A percentile compares a stretch with the other conserved stretches of the same genome.
phyloP scores from a whole-genome alignment of 768 basidiomycete genomes.

The Amanita muscaria region DNA sequence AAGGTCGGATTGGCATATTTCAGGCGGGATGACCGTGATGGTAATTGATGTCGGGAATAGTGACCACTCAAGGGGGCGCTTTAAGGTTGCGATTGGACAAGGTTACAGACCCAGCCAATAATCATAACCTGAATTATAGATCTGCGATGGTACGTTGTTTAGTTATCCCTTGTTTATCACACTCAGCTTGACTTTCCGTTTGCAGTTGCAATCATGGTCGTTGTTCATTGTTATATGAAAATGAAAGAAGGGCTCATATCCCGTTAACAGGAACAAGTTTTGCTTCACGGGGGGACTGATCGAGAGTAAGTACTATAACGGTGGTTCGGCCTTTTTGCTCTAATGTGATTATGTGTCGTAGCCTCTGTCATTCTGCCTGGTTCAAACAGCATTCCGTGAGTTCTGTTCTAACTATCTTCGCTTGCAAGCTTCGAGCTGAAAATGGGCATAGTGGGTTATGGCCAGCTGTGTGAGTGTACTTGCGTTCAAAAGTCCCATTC shows the following conservation, averaged over 20 bases:
- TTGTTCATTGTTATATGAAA: no score
- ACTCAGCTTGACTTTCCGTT: not conserved
- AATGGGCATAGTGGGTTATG: conserved; percentile 22
- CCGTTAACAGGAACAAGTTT: conserved; percentile 32
- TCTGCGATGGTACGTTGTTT: conserved; percentile 29
- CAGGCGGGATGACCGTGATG: no score
- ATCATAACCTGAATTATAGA: conserved; percentile 59
- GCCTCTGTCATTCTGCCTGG: conserved; percentile 23
- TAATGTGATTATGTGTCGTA: conserved; percentile 2
- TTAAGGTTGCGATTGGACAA: conserved; percentile 58
- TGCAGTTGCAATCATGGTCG: conserved; percentile 25
- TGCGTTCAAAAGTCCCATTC: no score
- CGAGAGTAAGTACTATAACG: conserved; percentile 19
- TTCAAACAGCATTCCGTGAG: conserved; percentile 17
- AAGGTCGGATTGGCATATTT: conserved; percentile 15
- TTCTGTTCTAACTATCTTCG: not conserved
- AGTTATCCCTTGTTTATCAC: not conserved
- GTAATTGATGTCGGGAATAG: conserved; percentile 16
- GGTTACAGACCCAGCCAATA: conserved; percentile 27
- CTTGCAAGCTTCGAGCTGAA: not conserved
- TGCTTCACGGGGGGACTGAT: conserved; percentile 68
- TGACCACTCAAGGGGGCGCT: conserved; percentile 56
- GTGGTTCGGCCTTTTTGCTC: not conserved
- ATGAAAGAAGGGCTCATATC: not conserved
- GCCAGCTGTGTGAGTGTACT: conserved; percentile 26